Evolutionary conservation across 208 protist species (phyloP), one percentile per base, ranked within the genome.

Genomic region (Trypanosoma caninum): DNA sequence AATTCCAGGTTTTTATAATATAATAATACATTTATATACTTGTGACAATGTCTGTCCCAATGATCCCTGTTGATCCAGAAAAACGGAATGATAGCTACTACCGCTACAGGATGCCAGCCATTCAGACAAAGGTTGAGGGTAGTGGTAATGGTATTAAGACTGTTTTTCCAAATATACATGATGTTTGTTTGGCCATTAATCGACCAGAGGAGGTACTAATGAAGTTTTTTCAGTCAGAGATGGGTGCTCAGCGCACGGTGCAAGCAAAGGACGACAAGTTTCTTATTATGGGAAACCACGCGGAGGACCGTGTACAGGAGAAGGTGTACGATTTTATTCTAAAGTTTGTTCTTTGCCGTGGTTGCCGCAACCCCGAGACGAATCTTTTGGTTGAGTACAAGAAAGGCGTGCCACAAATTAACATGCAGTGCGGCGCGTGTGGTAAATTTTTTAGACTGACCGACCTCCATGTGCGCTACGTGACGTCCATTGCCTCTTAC

Each of bases 141-240:
- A 95, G 86, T 64, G 94, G 94, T 56, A 97, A 97, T 73, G 91
- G 91, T 74, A 95, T 97, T 67, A 97, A 97, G 76, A 97, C 94
- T 14, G 91, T 97, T 41, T 77, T 97, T 55, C 85, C 89, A 27
- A 97, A 97, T 65, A 96, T 97, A 59, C 88, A 93, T 65, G 91
- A 95, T 23, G 84, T 97, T 22, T 94, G 84, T 61, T 59, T 80
- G 20, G 75, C 80, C 20, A 87, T 97, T 54, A 90, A 97, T 67
- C 78, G 91, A 41, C 89, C 91, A 0, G 87, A 93, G 70, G 81
- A 88, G 59, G 69, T 93, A 20, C 75, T 94, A 13, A 94, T 95
- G 82, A 93, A 91, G 63, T 97, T 84, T 72, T 90, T 95, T 48
- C 80, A 93, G 75, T 88, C 69, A 63, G 78, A 91, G 60, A 73